A percentile compares a stretch with the other conserved stretches of the same genome.
Conservation (phyloP, 495 filamentous ascomycete species). For the Pyrenula aspistea region DNA sequence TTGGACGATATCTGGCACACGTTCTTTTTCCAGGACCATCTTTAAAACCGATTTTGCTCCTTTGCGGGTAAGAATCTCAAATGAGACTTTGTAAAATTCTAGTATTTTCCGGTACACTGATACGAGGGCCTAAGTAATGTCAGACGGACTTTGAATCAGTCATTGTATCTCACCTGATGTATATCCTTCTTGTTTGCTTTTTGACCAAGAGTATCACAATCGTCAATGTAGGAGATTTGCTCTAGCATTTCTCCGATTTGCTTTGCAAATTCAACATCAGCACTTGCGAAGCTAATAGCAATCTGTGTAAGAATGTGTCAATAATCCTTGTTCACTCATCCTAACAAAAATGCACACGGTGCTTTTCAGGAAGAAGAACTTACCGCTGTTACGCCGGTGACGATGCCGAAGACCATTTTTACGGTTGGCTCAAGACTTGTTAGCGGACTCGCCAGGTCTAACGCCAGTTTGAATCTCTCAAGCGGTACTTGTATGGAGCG, state of each 20-base stretch:
- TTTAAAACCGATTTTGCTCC: slow-evolving; percentile 2
- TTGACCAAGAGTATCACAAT: slow-evolving; percentile 15
- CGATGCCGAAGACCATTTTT: slow-evolving; percentile 8
- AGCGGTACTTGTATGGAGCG: slow-evolving; percentile 6
- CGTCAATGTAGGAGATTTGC: slow-evolving; percentile 13
- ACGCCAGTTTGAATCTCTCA: slow-evolving; percentile 8
- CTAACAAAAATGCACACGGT: background rate
- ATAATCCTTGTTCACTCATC: background rate
- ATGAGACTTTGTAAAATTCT: slow-evolving; percentile 6
- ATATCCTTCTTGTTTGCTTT: slow-evolving; percentile 11
- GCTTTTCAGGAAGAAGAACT: slow-evolving; percentile 1
- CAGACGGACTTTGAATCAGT: background rate
- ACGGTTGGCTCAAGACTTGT: slow-evolving; percentile 6
- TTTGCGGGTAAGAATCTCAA: slow-evolving; percentile 4
- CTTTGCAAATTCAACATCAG: background rate
- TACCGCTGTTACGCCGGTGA: slow-evolving; percentile 10
- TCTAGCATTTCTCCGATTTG: slow-evolving; percentile 9
- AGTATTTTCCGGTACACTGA: slow-evolving; percentile 11
- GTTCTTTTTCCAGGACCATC: slow-evolving; percentile 6
- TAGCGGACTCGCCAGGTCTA: slow-evolving; percentile 9
- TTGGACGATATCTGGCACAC: slow-evolving; percentile 7
- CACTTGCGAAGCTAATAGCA: slow-evolving; percentile 8
- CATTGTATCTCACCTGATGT: slow-evolving; percentile 6
- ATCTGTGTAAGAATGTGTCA: slow-evolving; percentile 6
- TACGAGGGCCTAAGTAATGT: slow-evolving; percentile 8